A percentile compares a stretch with the other conserved stretches of the same genome.
Evolutionary conservation across 192 early-diverging fungal genomes (phyloP).

Genomic region (Backusella circina): DNA sequence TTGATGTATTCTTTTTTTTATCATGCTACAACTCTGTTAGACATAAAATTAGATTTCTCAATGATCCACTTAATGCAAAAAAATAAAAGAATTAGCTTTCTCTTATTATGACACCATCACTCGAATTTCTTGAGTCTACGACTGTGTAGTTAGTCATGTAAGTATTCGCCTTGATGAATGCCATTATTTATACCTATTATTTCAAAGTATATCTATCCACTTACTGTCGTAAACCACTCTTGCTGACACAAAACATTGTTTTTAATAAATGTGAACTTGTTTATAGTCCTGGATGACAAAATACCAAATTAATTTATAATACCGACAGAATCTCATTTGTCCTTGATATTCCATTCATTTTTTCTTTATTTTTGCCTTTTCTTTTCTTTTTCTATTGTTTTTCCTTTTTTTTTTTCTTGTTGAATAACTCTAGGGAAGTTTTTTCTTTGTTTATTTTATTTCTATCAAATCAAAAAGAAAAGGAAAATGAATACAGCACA

Average conservation of each 20-base stretch:
- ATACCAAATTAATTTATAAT: not conserved
- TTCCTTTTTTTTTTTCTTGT: not conserved
- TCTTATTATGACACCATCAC: no score
- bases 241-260: no score
- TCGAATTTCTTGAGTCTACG: not conserved
- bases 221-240: no score
- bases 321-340: not conserved
- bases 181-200: not conserved
- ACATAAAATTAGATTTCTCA: no score
- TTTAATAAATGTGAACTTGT: no score
- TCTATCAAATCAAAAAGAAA: not conserved
- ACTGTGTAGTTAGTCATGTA: not conserved
- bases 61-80: no score
- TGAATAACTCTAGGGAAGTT: not conserved
- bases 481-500: constrained; percentile 24
- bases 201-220: no score
- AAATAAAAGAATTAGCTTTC: no score
- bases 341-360: not conserved
- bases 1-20: not conserved
- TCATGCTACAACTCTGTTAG: not conserved
- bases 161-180: not conserved
- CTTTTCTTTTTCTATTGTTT: not conserved
- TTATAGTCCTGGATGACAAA: no score
- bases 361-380: not conserved
- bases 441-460: not conserved